Evolutionary conservation across 495 filamentous ascomycete species (phyloP), one percentile per base, ranked within the genome.

Genomic region (Paragyromitra xinjiangensis): DNA sequence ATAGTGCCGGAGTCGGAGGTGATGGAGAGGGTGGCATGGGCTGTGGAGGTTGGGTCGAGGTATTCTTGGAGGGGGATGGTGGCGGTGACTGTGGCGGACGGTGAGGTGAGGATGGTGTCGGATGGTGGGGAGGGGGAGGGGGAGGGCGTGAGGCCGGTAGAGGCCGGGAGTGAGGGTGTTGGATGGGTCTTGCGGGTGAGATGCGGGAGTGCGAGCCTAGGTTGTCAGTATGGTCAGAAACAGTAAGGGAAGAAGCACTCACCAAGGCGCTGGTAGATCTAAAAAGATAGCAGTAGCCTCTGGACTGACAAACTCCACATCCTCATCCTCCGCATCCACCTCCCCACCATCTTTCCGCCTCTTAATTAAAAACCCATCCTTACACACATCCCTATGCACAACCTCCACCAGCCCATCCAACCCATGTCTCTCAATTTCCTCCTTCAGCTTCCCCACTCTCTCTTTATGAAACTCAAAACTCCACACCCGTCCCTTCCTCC

Each of bases 391-490:
- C 56, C 94, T 90, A 83, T 97, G 91, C 2, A 92, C 94, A n/a
- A 97, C 87, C 11, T 91, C 84, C 1, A 98, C 93, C 0, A 97
- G 76, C 0, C 84, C 86, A 12, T 90, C 87, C 4, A 99, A 85
- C 1, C 90, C 89, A 83, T 99, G 95, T 11, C 90, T 87, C 5
- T 79, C 65, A 63, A 99, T 86, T 83, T 99, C 96, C 56, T 91
- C 82, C 66, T 86, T 85, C 80, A 99, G 85, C 77, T 92, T 92
- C 50, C 86, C 84, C 9, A 88, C 92, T 22, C 95, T 89, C 64
- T 92, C 90, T 42, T 90, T 88, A 84, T 99, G 94, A 82, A 93
- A 98, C 81, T 99, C 95, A 82, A 91, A 99, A 82, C 95, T 98
- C 87, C 89, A 95, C 19, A 99, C 93, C 81, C 91, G 91, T 44